Evolutionary conservation across 805 yeast genomes (phyloP).

Genomic region (Pachysolen tannophilus): DNA sequence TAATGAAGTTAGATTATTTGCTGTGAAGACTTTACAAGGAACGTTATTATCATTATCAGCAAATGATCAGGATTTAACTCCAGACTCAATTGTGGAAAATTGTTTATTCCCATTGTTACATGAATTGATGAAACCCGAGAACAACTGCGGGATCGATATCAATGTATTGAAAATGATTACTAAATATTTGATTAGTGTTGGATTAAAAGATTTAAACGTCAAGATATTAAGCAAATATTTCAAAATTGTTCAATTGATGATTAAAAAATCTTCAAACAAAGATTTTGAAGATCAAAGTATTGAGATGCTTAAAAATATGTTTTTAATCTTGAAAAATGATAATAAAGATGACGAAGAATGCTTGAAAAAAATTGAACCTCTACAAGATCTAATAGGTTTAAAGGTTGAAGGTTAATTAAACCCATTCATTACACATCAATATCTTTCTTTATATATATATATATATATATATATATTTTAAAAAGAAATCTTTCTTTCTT

Average conservation of each 20-base stretch:
- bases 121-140: conserved; percentile 58
- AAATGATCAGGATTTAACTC: conserved; percentile 27
- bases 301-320: conserved; percentile 24
- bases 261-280: conserved; percentile 10
- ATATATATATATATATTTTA: too few relatives aligned
- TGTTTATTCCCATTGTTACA: conserved; percentile 70
- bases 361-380: conserved; percentile 12
- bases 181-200: conserved; percentile 8
- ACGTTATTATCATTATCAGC: conserved; percentile 34
- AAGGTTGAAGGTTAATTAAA: too few relatives aligned
- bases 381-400: conserved; percentile 4
- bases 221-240: conserved; percentile 7
- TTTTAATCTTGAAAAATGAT: conserved; percentile 19
- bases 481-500: too few relatives aligned
- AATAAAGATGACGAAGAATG: conserved; percentile 14
- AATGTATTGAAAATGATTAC: conserved; percentile 21
- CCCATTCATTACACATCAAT: too few relatives aligned
- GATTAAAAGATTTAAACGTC: conserved; percentile 3
- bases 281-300: conserved; percentile 23
- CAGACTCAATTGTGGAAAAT: conserved; percentile 56
- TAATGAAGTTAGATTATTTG: conserved; percentile 60
- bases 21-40: conserved; percentile 52
- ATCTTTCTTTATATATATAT: too few relatives aligned
- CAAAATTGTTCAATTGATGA: conserved; percentile 9
- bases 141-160: conserved; percentile 8